Evolutionary conservation across 768 basidiomycete species (phyloP).

Genomic region (Tricholoma terreum): DNA sequence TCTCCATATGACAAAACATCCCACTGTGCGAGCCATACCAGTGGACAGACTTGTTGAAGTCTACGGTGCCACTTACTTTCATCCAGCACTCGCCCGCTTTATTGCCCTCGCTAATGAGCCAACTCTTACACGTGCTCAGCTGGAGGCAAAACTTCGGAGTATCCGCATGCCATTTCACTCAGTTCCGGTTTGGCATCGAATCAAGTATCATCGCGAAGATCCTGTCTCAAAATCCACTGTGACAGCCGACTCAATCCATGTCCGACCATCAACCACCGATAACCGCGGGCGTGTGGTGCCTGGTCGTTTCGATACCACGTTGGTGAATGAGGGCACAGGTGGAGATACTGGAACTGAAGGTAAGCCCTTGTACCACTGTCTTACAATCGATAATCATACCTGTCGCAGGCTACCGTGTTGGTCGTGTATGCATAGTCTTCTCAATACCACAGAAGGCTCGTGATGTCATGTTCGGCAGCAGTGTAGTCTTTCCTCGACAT

Average conservation of each 20-base stretch:
- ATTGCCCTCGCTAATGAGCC: slow-evolving; percentile 18
- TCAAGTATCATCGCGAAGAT: slow-evolving; percentile 25
- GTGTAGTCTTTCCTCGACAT: slow-evolving; percentile 6
- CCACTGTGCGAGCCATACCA: slow-evolving; percentile 15
- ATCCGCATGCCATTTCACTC: background rate
- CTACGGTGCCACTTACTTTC: slow-evolving; percentile 14
- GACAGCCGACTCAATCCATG: slow-evolving; percentile 30
- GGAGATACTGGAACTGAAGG: slow-evolving; percentile 10
- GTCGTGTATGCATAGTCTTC: slow-evolving; percentile 23
- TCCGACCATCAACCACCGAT: slow-evolving; percentile 12
- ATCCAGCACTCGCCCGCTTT: slow-evolving; percentile 21
- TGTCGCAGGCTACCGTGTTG: slow-evolving; percentile 22
- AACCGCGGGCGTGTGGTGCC: slow-evolving; percentile 12
- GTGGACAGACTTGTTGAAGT: background rate
- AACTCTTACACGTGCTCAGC: slow-evolving; percentile 6
- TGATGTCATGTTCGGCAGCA: slow-evolving; percentile 4
- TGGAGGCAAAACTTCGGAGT: slow-evolving; percentile 7
- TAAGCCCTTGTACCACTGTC: slow-evolving; percentile 2
- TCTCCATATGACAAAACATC: slow-evolving; percentile 22
- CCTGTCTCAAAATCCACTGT: slow-evolving; percentile 1
- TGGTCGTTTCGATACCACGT: slow-evolving; percentile 32
- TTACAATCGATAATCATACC: background rate
- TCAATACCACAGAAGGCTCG: slow-evolving; percentile 12
- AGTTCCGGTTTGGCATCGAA: slow-evolving; percentile 29
- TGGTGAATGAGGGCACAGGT: background rate